A percentile compares a stretch with the other conserved stretches of the same genome.
Evolutionary conservation across 2,329 filamentous ascomycete species (phyloP).

Genomic region (Cephalotrichum gorgonifer): DNA sequence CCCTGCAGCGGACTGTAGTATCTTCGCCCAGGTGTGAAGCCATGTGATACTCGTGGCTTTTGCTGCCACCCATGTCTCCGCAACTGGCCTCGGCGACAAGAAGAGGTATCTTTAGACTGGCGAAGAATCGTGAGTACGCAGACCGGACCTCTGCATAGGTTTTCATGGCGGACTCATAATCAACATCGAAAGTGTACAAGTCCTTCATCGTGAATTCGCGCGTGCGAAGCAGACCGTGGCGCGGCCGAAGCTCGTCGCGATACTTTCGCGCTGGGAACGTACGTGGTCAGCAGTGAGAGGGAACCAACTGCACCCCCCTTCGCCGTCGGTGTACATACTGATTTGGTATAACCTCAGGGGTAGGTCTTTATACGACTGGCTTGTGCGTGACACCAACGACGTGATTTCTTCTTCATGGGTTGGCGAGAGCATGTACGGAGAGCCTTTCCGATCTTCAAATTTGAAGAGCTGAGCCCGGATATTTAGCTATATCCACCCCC

Average conservation of each 20-base stretch:
- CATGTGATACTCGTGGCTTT: conserved; percentile 94
- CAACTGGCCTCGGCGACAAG: conserved; percentile 83
- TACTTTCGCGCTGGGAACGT: conserved; percentile 74
- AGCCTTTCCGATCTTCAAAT: conserved; percentile 67
- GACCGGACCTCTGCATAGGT: conserved; percentile 68
- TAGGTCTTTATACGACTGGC: conserved; percentile 76
- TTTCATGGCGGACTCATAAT: conserved; percentile 53
- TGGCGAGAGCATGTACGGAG: conserved; percentile 68
- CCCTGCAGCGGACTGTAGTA: conserved; percentile 62
- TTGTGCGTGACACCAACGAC: conserved; percentile 57
- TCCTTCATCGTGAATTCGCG: conserved; percentile 98
- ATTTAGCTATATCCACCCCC: no score
- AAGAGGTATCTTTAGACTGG: conserved; percentile 74
- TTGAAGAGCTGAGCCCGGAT: conserved; percentile 58
- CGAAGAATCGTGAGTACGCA: conserved; percentile 69
- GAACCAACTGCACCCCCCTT: neutral
- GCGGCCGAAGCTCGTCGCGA: conserved; percentile 79
- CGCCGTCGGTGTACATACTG: conserved; percentile 35
- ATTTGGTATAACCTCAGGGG: conserved; percentile 88
- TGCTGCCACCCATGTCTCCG: conserved; percentile 86
- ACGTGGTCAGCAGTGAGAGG: neutral
- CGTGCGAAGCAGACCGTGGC: conserved; percentile 77
- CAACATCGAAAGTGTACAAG: conserved; percentile 85
- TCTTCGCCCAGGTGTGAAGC: conserved; percentile 75
- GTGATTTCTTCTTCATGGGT: conserved; percentile 98